Percentiles rank a stretch among this genome's conserved stretches.
phyloP scores from a whole-genome alignment of 2,329 filamentous ascomycete genomes.

The Xylariaceae sp. region DNA sequence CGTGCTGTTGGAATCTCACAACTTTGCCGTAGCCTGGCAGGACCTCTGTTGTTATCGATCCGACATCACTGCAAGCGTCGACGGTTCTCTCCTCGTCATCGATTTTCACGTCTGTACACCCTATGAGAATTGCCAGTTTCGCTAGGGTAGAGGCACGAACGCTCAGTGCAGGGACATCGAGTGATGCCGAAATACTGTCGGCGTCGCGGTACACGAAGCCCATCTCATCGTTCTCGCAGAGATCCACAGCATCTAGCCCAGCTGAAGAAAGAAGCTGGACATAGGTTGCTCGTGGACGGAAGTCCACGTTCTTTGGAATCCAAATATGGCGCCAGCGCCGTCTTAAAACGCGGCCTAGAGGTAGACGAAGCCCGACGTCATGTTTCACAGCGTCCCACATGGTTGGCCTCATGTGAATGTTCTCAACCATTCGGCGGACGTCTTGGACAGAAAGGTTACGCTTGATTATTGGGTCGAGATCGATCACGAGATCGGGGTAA shows the following conservation, averaged over 20 bases:
- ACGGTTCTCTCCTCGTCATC: neutral
- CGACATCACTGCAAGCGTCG: neutral
- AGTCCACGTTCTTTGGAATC: neutral
- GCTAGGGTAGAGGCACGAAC: neutral
- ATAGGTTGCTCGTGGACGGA: neutral
- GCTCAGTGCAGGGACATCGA: neutral
- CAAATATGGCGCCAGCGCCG: neutral
- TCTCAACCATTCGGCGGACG: neutral
- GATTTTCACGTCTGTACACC: neutral
- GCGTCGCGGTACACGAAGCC: neutral
- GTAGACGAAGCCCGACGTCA: neutral
- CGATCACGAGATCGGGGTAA: neutral
- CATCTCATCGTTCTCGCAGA: neutral
- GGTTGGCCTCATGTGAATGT: neutral
- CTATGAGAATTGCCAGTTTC: neutral
- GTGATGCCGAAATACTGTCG: conserved; percentile 1
- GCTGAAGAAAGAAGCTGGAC: neutral
- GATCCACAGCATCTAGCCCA: too few species aligned
- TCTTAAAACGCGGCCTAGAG: too few species aligned
- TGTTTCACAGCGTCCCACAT: neutral
- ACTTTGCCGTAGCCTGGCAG: neutral
- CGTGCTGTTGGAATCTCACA: conserved; percentile 1
- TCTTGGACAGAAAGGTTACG: too few species aligned
- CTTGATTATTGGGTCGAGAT: neutral
- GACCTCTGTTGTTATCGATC: conserved; percentile 1